Evolutionary conservation across 768 basidiomycete genomes (phyloP), one percentile per base, ranked within the genome.

Genomic region (Suillus lakei): DNA sequence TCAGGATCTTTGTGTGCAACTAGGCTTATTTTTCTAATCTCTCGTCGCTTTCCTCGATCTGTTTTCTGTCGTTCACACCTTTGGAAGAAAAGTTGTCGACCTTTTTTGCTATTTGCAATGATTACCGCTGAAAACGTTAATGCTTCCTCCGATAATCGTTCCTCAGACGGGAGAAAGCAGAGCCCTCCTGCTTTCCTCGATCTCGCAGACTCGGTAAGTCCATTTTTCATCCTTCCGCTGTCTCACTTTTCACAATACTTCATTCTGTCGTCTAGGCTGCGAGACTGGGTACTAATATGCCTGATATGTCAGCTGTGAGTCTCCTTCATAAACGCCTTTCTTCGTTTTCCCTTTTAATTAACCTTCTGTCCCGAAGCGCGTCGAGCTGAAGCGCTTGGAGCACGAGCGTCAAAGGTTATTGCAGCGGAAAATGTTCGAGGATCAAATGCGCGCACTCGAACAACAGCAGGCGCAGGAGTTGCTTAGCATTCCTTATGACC

Each of bases 401-500:
- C 95, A 98, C 74, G 95, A 98, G 78, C 89, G 93, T 60, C 93
- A 96, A 79, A 93, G 96, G 67, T 81, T 81, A 44, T 76, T 93
- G 50, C 96, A 97, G 76, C 90, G 95, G 74, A 91, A 89, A 78
- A 79, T 93, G 72, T 99, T 98, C 77, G 96, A 99, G 79, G 94
- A 97, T 72, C 95, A 98, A 80, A 98, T 98, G 96, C 91, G 91
- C 63, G 89, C 85, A 62, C 86, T 99, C 68, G 96, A 98, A 80
- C 90, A 91, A 68, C 90, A 95, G 77, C 96, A 99, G 79, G 89
- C 88, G 15, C 90, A 92, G 69, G 93, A 95, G 75, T 84, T 95
- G 44, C 87, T 96, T 72, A 86, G 78, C 69, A 84, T 94, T 70
- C 91, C 91, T 41, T 86, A 85, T 73, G 90, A 91, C 66, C 68